phyloP scores from a whole-genome alignment of 805 yeast species.

The Suhomyces xylopsoci region DNA sequence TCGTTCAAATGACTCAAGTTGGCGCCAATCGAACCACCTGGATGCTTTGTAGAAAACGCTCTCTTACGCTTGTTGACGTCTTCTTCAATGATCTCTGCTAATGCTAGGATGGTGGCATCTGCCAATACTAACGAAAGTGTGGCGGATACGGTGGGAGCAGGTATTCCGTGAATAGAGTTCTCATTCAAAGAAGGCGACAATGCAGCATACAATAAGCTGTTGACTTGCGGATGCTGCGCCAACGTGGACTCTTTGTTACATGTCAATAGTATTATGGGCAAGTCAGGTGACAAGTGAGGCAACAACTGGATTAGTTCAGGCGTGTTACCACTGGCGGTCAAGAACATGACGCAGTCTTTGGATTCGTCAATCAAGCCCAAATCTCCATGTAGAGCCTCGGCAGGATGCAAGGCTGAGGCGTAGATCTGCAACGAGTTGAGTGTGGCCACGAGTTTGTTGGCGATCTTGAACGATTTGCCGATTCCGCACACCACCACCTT shows the following conservation, averaged over 20 bases:
- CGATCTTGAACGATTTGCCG: conserved; percentile 82
- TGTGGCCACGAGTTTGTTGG: conserved; percentile 75
- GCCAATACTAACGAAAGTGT: conserved; percentile 72
- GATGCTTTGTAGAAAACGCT: conserved; percentile 71
- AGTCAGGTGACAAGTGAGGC: conserved; percentile 51
- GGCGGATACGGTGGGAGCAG: conserved; percentile 86
- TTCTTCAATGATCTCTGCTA: conserved; percentile 61
- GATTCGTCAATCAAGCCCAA: conserved; percentile 64
- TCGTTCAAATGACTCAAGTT: conserved; percentile 36
- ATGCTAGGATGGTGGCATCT: conserved; percentile 73
- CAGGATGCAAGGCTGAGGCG: conserved; percentile 69
- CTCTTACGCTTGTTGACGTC: conserved; percentile 53
- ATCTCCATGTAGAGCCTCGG: conserved; percentile 90
- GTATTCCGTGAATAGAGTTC: conserved; percentile 64
- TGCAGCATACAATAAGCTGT: conserved; percentile 57
- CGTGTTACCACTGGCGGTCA: conserved; percentile 81
- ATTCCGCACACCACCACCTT: conserved; percentile 78
- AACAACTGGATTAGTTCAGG: conserved; percentile 64
- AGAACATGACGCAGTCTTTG: conserved; percentile 55
- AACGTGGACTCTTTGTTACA: conserved; percentile 57
- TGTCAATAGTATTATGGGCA: conserved; percentile 62
- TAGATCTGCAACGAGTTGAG: conserved; percentile 74
- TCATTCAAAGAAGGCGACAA: conserved; percentile 59
- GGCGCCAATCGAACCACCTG: conserved; percentile 87
- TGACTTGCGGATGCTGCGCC: conserved; percentile 48